These are phyloP conservation scores for Exidia glandulosa DNA, from an alignment of 768 basidiomycete species.

Conservation along the genomic window DNA sequence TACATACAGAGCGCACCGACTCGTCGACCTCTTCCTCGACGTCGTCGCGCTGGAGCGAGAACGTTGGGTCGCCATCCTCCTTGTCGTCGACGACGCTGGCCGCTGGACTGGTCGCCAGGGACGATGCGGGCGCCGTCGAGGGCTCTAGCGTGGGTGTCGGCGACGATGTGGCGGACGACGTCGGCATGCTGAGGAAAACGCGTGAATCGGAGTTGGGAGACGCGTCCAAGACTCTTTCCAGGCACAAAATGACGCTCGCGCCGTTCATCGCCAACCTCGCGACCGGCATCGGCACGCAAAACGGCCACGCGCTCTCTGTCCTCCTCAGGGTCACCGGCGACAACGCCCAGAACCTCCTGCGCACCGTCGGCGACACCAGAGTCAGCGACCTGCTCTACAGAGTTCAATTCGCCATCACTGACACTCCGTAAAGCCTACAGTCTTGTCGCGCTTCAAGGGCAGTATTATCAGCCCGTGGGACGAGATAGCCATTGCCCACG, in stretches of 20 bases:
- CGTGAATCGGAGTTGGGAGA: not conserved
- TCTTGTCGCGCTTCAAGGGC: conserved; percentile 39
- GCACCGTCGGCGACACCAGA: not conserved
- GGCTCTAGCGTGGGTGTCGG: not conserved
- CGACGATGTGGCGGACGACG: not conserved
- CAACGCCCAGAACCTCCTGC: not conserved
- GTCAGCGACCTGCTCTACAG: not conserved
- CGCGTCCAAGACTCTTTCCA: conserved; percentile 4
- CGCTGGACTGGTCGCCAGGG: not conserved
- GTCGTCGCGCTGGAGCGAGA: not conserved
- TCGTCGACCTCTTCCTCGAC: not conserved
- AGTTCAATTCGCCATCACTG: not conserved
- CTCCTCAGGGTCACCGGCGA: not conserved
- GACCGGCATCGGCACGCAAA: not conserved
- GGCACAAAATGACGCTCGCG: conserved; percentile 1
- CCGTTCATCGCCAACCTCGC: not conserved
- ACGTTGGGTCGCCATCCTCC: too few relatives aligned
- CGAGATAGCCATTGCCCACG: conserved; percentile 75
- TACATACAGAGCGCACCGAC: not conserved
- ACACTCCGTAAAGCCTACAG: not conserved
- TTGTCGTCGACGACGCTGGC: not conserved
- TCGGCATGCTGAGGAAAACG: not conserved
- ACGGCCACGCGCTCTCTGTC: not conserved
- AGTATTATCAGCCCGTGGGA: conserved; percentile 71
- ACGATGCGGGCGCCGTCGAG: not conserved